Evolutionary conservation across 768 basidiomycete genomes (phyloP).

Genomic region (Leucogyrophana mollusca): DNA sequence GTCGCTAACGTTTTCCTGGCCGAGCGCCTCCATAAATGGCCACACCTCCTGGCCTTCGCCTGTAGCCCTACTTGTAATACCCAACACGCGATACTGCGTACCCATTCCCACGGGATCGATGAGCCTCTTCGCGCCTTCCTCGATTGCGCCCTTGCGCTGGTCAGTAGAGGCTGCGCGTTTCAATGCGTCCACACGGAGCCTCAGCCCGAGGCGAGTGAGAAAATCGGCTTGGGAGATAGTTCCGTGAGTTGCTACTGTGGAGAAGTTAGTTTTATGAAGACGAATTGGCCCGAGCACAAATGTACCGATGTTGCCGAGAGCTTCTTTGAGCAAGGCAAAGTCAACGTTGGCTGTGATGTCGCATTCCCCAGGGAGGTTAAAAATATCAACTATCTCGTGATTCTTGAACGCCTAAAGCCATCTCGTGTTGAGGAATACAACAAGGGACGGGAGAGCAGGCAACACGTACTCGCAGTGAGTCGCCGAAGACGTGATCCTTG

Average conservation of each 20-base stretch:
- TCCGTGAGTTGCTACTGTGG: conserved; percentile 48
- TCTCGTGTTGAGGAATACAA: not conserved
- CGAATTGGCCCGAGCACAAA: conserved; percentile 7
- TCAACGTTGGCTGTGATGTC: conserved; percentile 98
- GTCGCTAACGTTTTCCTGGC: too few relatives aligned
- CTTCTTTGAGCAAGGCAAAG: conserved; percentile 84
- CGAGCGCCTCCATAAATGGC: conserved; percentile 32
- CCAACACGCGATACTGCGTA: conserved; percentile 79
- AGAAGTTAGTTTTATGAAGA: not conserved
- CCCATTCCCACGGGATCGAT: conserved; percentile 87
- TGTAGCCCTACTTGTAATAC: conserved; percentile 33
- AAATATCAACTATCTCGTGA: conserved; percentile 83
- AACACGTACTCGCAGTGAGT: conserved; percentile 78
- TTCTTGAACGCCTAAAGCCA: conserved; percentile 77
- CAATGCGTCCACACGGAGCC: conserved; percentile 62
- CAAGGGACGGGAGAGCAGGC: conserved; percentile 1
- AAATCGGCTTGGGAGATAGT: conserved; percentile 77
- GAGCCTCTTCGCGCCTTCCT: conserved; percentile 63
- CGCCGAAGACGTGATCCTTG: conserved; percentile 59
- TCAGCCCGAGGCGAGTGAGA: conserved; percentile 75
- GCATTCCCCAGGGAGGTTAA: conserved; percentile 80
- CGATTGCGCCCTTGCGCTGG: conserved; percentile 53
- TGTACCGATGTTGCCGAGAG: conserved; percentile 64
- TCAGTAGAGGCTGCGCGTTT: conserved; percentile 46
- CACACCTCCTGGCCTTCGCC: conserved; percentile 17